phyloP scores from a whole-genome alignment of 306 rosid genomes.

The Potentilla sterilis region DNA sequence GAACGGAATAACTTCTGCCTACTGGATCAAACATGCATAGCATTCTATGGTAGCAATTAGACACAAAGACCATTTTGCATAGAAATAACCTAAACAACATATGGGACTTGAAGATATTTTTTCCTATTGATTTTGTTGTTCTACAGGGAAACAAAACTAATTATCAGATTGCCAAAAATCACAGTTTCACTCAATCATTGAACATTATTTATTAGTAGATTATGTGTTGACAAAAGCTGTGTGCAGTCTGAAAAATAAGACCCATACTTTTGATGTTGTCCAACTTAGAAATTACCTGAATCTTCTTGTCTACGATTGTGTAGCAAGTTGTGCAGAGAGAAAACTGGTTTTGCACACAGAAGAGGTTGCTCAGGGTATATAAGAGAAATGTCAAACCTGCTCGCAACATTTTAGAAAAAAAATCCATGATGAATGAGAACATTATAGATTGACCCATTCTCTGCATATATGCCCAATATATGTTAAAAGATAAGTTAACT shows the following conservation, averaged over 20 bases:
- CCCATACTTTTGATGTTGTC: not conserved
- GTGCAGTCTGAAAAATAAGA: not conserved
- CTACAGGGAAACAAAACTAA: not conserved
- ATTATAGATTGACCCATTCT: not conserved
- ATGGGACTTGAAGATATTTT: not conserved
- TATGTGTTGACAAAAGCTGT: not conserved
- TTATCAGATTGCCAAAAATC: not conserved
- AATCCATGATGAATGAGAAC: not conserved
- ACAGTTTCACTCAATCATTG: not conserved
- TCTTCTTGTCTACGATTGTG: slow-evolving; percentile 59
- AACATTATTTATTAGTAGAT: not conserved
- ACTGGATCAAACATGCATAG: not conserved
- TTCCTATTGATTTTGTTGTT: not conserved
- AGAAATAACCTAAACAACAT: not conserved
- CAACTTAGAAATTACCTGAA: slow-evolving; percentile 54
- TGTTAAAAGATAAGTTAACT: not conserved
- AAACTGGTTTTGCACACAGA: slow-evolving; percentile 71
- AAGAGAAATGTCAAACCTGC: slow-evolving; percentile 72
- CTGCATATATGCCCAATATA: not conserved
- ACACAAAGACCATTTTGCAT: not conserved
- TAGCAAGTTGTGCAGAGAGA: slow-evolving; percentile 68
- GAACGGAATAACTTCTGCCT: not conserved
- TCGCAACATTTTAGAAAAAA: slow-evolving; percentile 30
- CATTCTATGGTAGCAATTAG: not conserved
- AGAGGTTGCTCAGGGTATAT: slow-evolving; percentile 74